Conservation (phyloP, 2,329 filamentous ascomycete species). For the Claviceps spartinae region DNA sequence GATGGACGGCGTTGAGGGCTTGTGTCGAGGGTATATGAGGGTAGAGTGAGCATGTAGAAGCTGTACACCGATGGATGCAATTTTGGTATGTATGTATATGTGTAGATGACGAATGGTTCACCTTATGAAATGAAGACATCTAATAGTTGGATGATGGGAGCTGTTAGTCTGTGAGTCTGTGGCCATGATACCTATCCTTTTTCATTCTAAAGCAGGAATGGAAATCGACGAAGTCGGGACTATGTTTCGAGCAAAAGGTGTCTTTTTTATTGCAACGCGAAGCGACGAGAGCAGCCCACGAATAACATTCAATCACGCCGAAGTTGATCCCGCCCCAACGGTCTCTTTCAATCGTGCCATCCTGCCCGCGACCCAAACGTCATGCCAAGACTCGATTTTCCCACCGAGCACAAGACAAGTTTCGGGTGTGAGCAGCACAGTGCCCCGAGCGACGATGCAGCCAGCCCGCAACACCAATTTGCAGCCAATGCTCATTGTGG, state of each 20-base stretch:
- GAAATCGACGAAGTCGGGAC: neutral
- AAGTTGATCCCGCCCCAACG: conserved; percentile 20
- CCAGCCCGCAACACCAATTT: conserved; percentile 63
- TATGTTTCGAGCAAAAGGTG: neutral
- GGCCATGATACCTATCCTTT: neutral
- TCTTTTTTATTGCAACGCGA: neutral
- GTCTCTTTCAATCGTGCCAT: conserved; percentile 54
- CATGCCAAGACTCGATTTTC: conserved; percentile 70
- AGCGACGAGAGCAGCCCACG: conserved; percentile 1
- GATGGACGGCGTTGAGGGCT: conserved; percentile 46
- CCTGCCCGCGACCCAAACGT: conserved; percentile 58
- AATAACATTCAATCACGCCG: neutral
- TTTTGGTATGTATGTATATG: neutral
- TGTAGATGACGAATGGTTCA: neutral
- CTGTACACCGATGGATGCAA: neutral
- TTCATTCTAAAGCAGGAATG: neutral
- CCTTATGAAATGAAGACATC: neutral
- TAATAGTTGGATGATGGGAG: neutral
- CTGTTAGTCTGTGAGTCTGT: neutral
- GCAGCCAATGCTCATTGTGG: conserved; percentile 57
- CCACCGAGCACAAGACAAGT: conserved; percentile 68
- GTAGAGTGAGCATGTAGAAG: conserved; percentile 7
- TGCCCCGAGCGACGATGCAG: conserved; percentile 56
- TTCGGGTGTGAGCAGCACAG: conserved; percentile 61
- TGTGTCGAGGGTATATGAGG: conserved; percentile 14